Percentiles rank a stretch among this genome's conserved stretches.
Conservation (phyloP, 1,284 basidiomycete genomes). For the Trichosporon sp. region DNA sequence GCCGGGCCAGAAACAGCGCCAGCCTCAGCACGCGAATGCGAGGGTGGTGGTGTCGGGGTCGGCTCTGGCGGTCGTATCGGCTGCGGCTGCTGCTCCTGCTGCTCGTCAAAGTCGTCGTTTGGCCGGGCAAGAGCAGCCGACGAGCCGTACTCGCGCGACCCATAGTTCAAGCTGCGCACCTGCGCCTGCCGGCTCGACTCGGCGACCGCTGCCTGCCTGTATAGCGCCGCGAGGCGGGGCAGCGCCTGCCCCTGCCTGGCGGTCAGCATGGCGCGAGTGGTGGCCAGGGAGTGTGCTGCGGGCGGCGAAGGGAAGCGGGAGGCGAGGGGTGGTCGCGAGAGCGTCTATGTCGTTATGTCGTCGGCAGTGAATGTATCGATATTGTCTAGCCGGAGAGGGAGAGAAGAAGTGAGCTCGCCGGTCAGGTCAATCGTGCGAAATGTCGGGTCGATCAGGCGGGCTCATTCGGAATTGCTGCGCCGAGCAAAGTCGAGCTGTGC, state of each 20-base stretch:
- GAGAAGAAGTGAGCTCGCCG: no score
- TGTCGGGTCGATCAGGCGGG: background rate
- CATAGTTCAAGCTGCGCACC: slow-evolving; percentile 5
- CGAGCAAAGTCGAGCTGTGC: background rate
- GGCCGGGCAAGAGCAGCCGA: background rate
- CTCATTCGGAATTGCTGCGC: background rate
- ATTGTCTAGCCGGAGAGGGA: background rate
- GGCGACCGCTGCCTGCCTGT: slow-evolving; percentile 18
- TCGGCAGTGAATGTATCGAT: background rate
- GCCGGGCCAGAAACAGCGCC: background rate
- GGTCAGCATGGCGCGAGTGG: slow-evolving; percentile 22
- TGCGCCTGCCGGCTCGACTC: slow-evolving; percentile 34
- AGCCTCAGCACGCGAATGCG: background rate
- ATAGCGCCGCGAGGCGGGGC: slow-evolving; percentile 8
- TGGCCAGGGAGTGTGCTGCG: slow-evolving; percentile 50
- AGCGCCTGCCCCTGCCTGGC: slow-evolving; percentile 21
- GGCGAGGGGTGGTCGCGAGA: background rate
- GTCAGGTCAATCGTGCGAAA: background rate
- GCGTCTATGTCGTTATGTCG: background rate
- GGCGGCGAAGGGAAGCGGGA: slow-evolving; percentile 22
- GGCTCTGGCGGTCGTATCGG: background rate
- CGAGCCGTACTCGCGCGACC: background rate
- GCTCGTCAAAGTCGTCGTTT: background rate
- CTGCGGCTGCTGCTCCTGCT: background rate
- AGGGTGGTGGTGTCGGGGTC: background rate